These are phyloP conservation scores for Fusarium sp. DNA, from an alignment of 2,329 filamentous ascomycete genomes.

Conservation along the genomic window DNA sequence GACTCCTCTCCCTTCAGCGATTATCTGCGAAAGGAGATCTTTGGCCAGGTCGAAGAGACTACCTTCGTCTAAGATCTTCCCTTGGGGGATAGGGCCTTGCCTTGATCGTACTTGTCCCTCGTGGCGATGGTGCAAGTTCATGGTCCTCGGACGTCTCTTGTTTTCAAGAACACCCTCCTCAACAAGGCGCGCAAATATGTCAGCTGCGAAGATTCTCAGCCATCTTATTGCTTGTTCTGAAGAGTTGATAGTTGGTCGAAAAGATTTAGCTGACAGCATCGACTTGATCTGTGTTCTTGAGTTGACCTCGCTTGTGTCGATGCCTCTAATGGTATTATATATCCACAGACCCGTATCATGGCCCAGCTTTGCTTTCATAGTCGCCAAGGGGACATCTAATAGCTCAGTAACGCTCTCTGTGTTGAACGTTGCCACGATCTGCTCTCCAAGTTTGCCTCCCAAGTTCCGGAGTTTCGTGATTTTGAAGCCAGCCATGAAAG, in stretches of 20 bases:
- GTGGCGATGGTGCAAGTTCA: conserved; percentile 86
- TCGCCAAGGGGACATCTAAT: conserved; percentile 77
- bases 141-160: conserved; percentile 84
- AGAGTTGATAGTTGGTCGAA: conserved; percentile 83
- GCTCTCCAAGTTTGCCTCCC: conserved; percentile 94
- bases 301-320: conserved; percentile 90
- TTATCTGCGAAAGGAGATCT: conserved; percentile 80
- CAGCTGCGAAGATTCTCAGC: conserved; percentile 90
- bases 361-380: conserved; percentile 81
- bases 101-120: conserved; percentile 80
- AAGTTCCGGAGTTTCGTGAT: conserved; percentile 95
- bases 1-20: conserved; percentile 76
- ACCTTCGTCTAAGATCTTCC: conserved; percentile 78
- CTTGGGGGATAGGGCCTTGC: conserved; percentile 80
- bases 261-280: conserved; percentile 97
- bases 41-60: conserved; percentile 81
- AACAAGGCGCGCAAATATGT: conserved; percentile 89
- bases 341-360: conserved; percentile 90
- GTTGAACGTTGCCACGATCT: conserved; percentile 82
- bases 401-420: conserved; percentile 85
- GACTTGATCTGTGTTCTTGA: conserved; percentile 93
- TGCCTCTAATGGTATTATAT: conserved; percentile 84
- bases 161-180: conserved; percentile 93
- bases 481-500: conserved; percentile 87
- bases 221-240: conserved; percentile 84